A percentile compares a stretch with the other conserved stretches of the same genome.
phyloP scores from a whole-genome alignment of 805 yeast genomes.

The Teunomyces aglyptinius region DNA sequence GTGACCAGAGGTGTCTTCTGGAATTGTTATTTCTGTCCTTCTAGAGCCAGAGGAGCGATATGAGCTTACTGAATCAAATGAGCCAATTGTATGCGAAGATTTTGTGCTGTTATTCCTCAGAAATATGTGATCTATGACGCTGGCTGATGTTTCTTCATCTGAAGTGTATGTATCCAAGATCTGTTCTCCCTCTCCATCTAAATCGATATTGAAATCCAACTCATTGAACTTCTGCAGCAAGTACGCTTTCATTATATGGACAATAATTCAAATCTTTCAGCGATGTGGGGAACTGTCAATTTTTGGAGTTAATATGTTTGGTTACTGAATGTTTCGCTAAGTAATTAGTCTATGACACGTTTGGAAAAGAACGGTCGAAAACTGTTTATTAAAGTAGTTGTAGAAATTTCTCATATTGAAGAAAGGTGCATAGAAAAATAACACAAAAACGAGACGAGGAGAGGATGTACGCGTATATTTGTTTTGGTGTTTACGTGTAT shows the following conservation, averaged over 20 bases:
- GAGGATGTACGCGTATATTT: neutral
- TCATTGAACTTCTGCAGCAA: constrained; percentile 3
- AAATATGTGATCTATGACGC: constrained; percentile 3
- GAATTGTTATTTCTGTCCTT: constrained; percentile 7
- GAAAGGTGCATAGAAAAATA: neutral
- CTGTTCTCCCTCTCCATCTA: neutral
- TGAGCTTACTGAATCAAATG: constrained; percentile 5
- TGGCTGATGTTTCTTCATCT: neutral
- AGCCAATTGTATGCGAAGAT: constrained; percentile 9
- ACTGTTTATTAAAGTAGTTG: neutral
- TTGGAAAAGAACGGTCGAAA: neutral
- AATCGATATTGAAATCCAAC: constrained; percentile 3
- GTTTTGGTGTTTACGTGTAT: neutral
- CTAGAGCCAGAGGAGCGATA: constrained; percentile 5
- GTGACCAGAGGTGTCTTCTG: neutral
- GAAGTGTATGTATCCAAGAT: neutral
- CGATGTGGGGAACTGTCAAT: neutral
- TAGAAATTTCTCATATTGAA: neutral
- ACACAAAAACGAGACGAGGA: neutral
- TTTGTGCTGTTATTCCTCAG: constrained; percentile 12
- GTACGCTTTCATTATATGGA: neutral
- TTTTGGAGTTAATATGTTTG: neutral
- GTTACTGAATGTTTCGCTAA: too few relatives aligned
- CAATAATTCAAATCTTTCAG: neutral
- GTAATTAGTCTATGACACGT: neutral